These are phyloP conservation scores for Mortierella sp. DNA, from an alignment of 371 early-diverging fungal species.

Conservation along the genomic window DNA sequence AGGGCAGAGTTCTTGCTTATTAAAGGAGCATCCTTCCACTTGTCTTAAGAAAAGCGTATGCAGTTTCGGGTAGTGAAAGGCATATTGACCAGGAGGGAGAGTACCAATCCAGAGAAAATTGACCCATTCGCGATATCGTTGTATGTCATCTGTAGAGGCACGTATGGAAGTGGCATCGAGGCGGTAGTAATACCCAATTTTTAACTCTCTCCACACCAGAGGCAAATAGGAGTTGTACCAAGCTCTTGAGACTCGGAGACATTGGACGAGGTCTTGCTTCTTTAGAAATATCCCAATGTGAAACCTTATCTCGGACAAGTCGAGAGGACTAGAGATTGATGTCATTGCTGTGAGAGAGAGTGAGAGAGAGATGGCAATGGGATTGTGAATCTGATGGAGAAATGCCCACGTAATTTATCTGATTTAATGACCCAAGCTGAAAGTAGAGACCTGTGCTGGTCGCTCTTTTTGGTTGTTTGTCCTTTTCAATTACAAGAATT, in stretches of 20 bases:
- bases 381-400: no score
- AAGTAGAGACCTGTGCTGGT: no score
- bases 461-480: no score
- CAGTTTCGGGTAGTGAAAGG: neutral
- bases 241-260: constrained; percentile 2
- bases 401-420: no score
- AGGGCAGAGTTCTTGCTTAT: neutral
- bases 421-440: no score
- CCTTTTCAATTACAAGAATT: no score
- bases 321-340: neutral
- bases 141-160: neutral
- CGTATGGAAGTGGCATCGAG: neutral
- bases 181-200: neutral
- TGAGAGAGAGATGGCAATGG: neutral
- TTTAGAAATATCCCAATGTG: neutral
- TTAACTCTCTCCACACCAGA: constrained; percentile 1
- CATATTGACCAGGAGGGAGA: neutral
- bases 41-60: neutral
- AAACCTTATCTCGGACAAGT: neutral
- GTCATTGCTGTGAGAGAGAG: neutral
- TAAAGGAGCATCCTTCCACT: neutral
- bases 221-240: neutral
- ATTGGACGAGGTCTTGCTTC: neutral
- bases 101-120: neutral
- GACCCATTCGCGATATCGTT: neutral